A percentile compares a stretch with the other conserved stretches of the same genome.
Conservation (phyloP, 2,329 filamentous ascomycete species). For the Coniochaeta sp. region DNA sequence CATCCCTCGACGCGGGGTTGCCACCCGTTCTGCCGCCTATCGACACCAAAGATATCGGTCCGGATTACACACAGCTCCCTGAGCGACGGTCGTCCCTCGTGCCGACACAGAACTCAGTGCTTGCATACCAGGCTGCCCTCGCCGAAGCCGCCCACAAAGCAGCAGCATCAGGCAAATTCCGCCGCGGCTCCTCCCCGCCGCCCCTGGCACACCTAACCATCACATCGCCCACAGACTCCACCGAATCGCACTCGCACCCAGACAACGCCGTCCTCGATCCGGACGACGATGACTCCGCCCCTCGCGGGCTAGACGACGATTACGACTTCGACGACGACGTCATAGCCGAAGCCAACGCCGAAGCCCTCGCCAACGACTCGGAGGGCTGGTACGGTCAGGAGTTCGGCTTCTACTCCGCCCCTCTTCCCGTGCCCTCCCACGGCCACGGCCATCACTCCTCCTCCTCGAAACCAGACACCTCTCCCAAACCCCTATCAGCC, state of each 20-base stretch:
- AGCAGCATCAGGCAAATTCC: constrained; percentile 68
- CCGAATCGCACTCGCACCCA: constrained; percentile 18
- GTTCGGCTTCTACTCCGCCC: constrained; percentile 86
- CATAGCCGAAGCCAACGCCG: constrained; percentile 91
- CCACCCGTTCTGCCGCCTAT: constrained; percentile 14
- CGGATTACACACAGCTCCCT: constrained; percentile 3
- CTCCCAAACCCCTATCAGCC: constrained; percentile 18
- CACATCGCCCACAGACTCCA: constrained; percentile 23
- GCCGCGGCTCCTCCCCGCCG: constrained; percentile 45
- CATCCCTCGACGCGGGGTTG: constrained; percentile 35
- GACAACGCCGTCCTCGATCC: constrained; percentile 25
- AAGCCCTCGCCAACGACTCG: constrained; percentile 82
- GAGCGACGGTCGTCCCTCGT: constrained; percentile 5
- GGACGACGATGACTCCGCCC: constrained; percentile 46
- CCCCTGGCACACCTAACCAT: constrained; percentile 24
- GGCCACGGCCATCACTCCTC: constrained; percentile 35
- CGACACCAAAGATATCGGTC: constrained; percentile 4
- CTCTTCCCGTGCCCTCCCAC: constrained; percentile 32
- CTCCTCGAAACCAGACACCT: constrained; percentile 7
- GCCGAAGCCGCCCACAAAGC: constrained; percentile 75
- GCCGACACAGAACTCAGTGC: constrained; percentile 23
- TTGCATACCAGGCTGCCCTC: constrained; percentile 73
- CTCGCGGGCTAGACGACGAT: constrained; percentile 49
- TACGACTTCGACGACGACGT: constrained; percentile 80
- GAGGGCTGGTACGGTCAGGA: constrained; percentile 95